A percentile compares a stretch with the other conserved stretches of the same genome.
Evolutionary conservation across 768 basidiomycete genomes (phyloP).

Genomic region (Infundibulicybe gibba): DNA sequence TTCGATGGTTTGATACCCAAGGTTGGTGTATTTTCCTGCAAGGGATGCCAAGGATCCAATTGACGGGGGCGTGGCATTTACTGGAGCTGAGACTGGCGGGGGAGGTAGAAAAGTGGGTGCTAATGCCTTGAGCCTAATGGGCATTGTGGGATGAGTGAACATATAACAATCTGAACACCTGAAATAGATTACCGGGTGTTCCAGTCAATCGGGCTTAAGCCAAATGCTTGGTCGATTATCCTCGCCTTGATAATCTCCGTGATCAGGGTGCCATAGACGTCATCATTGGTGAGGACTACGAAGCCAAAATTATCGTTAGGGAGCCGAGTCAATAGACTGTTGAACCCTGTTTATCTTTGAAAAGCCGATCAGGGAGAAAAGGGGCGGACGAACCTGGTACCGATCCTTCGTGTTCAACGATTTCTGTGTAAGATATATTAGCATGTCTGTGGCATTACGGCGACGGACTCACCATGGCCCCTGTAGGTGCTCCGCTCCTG

Average conservation of each 20-base stretch:
- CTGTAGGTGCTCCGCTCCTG: too few relatives aligned
- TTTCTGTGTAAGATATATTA: conserved; percentile 2
- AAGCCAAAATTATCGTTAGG: conserved; percentile 10
- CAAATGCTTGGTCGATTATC: conserved; percentile 8
- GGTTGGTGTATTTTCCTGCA: too few relatives aligned
- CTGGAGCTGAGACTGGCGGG: conserved; percentile 1
- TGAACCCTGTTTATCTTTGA: conserved; percentile 12
- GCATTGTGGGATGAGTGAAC: too few relatives aligned
- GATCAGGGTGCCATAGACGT: conserved; percentile 6
- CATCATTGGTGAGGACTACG: too few relatives aligned
- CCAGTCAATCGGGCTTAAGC: conserved; percentile 7
- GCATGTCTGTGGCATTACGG: not conserved
- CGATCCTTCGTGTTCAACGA: conserved; percentile 5
- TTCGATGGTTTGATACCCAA: not conserved
- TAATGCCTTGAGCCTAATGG: conserved; percentile 4
- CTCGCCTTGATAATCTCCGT: conserved; percentile 7
- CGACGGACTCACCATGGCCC: conserved; percentile 6
- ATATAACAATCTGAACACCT: too few relatives aligned
- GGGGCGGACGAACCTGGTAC: not conserved
- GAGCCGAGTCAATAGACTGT: conserved; percentile 7
- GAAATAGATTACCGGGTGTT: conserved; percentile 1
- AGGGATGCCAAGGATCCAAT: not conserved
- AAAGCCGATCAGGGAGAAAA: not conserved
- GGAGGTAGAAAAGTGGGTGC: not conserved
- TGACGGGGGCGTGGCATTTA: not conserved